phyloP scores from a whole-genome alignment of 2,329 filamentous ascomycete genomes.

The Verticillium zaregamsianum region DNA sequence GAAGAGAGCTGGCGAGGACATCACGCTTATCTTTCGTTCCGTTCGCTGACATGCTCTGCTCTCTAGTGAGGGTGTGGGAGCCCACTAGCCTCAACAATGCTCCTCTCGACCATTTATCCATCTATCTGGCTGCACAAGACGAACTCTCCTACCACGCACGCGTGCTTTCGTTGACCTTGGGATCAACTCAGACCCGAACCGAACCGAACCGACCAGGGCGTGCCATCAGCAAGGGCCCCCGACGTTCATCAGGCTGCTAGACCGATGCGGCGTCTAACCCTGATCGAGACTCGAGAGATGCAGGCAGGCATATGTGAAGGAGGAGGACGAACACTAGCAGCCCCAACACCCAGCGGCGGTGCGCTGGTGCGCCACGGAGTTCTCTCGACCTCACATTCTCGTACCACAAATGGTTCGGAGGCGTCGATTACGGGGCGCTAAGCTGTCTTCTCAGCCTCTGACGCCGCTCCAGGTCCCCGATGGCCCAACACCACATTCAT shows the following conservation, averaged over 20 bases:
- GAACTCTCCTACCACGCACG: too few relatives aligned
- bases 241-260: background rate
- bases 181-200: too few relatives aligned
- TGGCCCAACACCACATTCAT: background rate
- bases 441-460: background rate
- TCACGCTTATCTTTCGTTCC: background rate
- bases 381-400: background rate
- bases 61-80: background rate
- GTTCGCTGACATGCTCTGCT: background rate
- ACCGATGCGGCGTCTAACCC: background rate
- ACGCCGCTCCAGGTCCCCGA: slow-evolving; percentile 2
- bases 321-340: background rate
- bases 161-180: too few relatives aligned
- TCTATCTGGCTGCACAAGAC: background rate
- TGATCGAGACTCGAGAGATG: background rate
- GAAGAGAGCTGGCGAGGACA: background rate
- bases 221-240: background rate
- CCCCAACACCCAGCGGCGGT: background rate
- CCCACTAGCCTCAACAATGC: background rate
- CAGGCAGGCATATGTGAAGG: background rate
- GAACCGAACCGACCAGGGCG: background rate
- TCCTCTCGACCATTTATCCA: background rate
- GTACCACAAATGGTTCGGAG: background rate
- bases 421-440: background rate
- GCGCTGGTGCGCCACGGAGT: background rate